Base-by-base conservation (phyloP, 768 basidiomycete species). In the Trichaptum fuscoviolaceum region DNA sequence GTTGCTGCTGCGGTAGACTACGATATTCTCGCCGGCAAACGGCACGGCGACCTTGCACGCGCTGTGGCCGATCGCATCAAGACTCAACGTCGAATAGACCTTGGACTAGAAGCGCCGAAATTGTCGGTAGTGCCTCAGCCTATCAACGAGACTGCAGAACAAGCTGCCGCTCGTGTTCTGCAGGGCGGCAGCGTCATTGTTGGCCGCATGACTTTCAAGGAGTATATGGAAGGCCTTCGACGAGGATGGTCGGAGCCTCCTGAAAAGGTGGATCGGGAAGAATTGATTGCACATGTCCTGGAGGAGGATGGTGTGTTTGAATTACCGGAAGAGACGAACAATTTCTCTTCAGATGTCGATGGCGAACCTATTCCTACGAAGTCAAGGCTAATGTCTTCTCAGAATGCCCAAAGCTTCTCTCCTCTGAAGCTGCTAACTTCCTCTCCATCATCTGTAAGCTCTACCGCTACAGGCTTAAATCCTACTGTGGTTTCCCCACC, bases 1-100 rank as follows among this genome's bases (percentile, higher is more conserved):
- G 92, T 96, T 36, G 95, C 96, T 6, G 95, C 95, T 1, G 97
- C 95, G 0, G 81, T 98, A 36, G 97, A 99, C 82, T 99, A 92
- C 76, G 88, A 91, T 42, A 84, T 95, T 76, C 78, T 94, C 61
- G 81, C 84, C 17, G 92, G 93, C 25, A 91, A 91, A 72, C 83
- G 89, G 67, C 88, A 93, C 69, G 96, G 97, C 5, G 95, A 96
- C 69, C 82, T 98, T 58, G 85, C 90, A n/a, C 82, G 85, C 25
- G 86, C 85, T 34, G 82, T 97, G 20, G 85, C 90, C 15, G 85
- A 94, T 57, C 83, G 90, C 63, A 85, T 94, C 69, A 86, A 89
- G 69, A 74, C 81, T 24, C 86, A 88, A 60, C 84, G 97, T 58
- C 87, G 94, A 63, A 73, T 85, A 58, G 84, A 86, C 15, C 76